Conservation (phyloP, 176 grass and related monocot species). For the Coix lacrymajobi region DNA sequence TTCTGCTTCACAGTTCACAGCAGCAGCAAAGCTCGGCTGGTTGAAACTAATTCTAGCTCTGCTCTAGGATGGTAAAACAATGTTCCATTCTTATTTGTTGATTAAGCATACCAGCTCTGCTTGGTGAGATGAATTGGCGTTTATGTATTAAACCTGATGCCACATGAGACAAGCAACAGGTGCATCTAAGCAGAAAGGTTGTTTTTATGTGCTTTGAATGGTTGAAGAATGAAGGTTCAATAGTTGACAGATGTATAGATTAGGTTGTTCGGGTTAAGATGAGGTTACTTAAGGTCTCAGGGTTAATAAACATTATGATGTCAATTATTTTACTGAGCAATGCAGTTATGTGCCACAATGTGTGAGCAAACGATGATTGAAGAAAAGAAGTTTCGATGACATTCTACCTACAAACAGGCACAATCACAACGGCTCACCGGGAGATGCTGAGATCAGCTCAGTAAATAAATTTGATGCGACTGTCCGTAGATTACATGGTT, state of each 20-base stretch:
- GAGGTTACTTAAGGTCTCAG: not conserved
- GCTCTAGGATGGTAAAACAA: not conserved
- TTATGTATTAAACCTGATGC: not conserved
- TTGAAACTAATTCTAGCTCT: not conserved
- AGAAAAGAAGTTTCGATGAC: not conserved
- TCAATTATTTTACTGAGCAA: not conserved
- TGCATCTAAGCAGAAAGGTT: not conserved
- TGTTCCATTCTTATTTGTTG: not conserved
- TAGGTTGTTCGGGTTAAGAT: not conserved
- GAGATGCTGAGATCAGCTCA: not conserved
- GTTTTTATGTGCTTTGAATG: not conserved
- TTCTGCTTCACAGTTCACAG: not conserved
- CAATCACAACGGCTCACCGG: not conserved
- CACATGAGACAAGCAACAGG: not conserved
- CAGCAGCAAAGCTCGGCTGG: not conserved
- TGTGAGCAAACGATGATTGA: not conserved
- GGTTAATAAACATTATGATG: not conserved
- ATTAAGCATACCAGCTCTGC: not conserved
- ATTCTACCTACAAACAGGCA: not conserved
- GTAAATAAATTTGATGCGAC: not conserved
- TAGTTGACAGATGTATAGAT: not conserved
- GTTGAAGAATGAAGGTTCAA: not conserved
- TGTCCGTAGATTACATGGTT: not conserved
- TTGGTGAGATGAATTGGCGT: not conserved
- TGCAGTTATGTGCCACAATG: not conserved